phyloP scores from a whole-genome alignment of 2,329 filamentous ascomycete species.

The Biscogniauxia sp. region DNA sequence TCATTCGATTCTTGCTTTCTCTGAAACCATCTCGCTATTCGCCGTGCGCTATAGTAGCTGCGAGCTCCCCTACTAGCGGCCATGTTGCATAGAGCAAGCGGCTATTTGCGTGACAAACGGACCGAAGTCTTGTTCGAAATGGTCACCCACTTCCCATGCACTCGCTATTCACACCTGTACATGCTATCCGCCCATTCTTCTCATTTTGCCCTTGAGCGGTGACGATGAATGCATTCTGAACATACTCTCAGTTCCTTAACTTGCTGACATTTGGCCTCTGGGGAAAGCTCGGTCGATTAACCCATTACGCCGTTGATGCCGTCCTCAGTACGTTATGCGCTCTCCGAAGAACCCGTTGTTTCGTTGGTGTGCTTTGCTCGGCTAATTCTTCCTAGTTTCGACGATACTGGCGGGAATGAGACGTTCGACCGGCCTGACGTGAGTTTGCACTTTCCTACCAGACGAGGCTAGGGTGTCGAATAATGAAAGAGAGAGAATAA shows the following conservation, averaged over 20 bases:
- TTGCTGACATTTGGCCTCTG: slow-evolving; percentile 67
- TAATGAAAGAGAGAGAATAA: background rate
- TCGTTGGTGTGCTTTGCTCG: slow-evolving; percentile 16
- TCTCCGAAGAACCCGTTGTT: background rate
- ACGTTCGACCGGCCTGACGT: slow-evolving; percentile 96
- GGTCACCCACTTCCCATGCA: background rate
- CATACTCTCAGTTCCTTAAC: slow-evolving; percentile 56
- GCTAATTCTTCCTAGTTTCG: slow-evolving; percentile 62
- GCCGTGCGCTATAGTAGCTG: background rate
- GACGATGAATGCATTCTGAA: slow-evolving; percentile 39
- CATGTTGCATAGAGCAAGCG: background rate
- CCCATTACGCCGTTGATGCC: slow-evolving; percentile 95
- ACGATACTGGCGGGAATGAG: slow-evolving; percentile 96
- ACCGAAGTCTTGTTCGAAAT: background rate
- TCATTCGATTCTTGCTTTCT: slow-evolving; percentile 1
- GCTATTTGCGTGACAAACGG: background rate
- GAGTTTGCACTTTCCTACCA: slow-evolving; percentile 47
- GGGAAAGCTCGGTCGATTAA: slow-evolving; percentile 84
- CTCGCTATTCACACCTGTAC: background rate
- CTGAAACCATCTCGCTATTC: background rate
- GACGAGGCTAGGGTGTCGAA: background rate
- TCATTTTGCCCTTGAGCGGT: background rate
- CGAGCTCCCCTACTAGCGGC: background rate
- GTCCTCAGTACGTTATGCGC: slow-evolving; percentile 68
- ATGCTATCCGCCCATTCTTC: background rate